phyloP scores from a whole-genome alignment of 495 filamentous ascomycete genomes.

The Penicillium taxi region DNA sequence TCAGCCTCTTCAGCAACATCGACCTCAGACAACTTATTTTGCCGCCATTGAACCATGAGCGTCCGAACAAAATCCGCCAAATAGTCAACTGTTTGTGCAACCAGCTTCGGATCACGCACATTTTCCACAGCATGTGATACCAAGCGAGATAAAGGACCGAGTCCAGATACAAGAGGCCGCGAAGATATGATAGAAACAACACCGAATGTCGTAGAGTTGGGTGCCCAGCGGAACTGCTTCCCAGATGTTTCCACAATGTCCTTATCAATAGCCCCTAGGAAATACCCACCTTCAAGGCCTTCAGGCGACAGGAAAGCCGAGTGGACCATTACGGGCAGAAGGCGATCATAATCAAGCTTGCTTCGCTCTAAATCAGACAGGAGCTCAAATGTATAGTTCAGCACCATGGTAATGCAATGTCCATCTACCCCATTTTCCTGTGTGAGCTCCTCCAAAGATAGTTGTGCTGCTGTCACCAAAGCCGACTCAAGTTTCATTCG shows the following conservation, averaged over 20 bases:
- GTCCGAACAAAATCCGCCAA: constrained; percentile 62
- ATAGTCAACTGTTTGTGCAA: constrained; percentile 63
- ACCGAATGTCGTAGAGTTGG: constrained; percentile 49
- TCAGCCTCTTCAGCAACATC: constrained; percentile 66
- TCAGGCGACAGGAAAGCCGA: constrained; percentile 61
- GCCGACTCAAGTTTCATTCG: constrained; percentile 67
- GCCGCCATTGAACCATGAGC: constrained; percentile 73
- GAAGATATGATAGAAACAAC: constrained; percentile 48
- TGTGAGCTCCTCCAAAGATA: constrained; percentile 55
- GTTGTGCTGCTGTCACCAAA: constrained; percentile 68
- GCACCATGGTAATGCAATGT: constrained; percentile 57
- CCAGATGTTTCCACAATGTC: constrained; percentile 58
- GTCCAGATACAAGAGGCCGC: constrained; percentile 64
- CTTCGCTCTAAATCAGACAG: constrained; percentile 49
- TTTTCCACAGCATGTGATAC: constrained; percentile 66
- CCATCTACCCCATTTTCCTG: constrained; percentile 47
- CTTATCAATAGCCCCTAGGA: constrained; percentile 66
- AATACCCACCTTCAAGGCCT: constrained; percentile 76
- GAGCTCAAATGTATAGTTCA: constrained; percentile 72
- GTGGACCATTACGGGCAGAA: constrained; percentile 63
- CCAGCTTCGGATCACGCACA: constrained; percentile 47
- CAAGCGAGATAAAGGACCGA: constrained; percentile 73
- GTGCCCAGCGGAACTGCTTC: constrained; percentile 65
- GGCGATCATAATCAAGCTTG: constrained; percentile 65
- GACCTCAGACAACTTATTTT: constrained; percentile 75